Evolutionary conservation across 2,329 filamentous ascomycete species (phyloP).

Genomic region (Ophiognomonia clavigignenti-juglandacearum): DNA sequence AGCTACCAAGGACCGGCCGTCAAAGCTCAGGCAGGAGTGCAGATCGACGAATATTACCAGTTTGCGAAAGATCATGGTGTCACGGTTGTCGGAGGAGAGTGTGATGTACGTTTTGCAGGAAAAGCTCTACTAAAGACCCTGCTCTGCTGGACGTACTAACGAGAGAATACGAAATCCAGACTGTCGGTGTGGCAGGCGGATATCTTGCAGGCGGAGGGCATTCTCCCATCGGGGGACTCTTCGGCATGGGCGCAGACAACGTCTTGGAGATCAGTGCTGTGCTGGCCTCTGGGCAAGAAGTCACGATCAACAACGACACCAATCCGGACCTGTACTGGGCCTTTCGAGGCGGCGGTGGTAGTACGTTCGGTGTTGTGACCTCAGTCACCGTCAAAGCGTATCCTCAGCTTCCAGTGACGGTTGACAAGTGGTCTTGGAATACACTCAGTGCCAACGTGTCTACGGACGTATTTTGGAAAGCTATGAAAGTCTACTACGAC

Average conservation of each 20-base stretch:
- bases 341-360: conserved; percentile 37
- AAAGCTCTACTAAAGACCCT: too few relatives aligned
- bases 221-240: conserved; percentile 43
- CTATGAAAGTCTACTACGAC: too few relatives aligned
- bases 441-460: too few relatives aligned
- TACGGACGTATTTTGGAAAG: too few relatives aligned
- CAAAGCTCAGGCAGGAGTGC: conserved; percentile 51
- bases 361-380: conserved; percentile 30
- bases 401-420: too few relatives aligned
- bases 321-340: conserved; percentile 47
- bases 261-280: conserved; percentile 44
- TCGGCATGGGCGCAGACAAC: conserved; percentile 44
- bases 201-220: conserved; percentile 49
- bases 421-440: too few relatives aligned
- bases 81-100: conserved; percentile 18
- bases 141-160: too few relatives aligned
- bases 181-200: conserved; percentile 44
- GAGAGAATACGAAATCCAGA: too few relatives aligned
- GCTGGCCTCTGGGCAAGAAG: conserved; percentile 35
- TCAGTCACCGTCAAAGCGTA: conserved; percentile 21
- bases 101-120: too few relatives aligned
- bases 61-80: conserved; percentile 39
- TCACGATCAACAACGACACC: conserved; percentile 33
- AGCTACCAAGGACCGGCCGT: conserved; percentile 43
- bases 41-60: conserved; percentile 46